A percentile compares a stretch with the other conserved stretches of the same genome.
These are phyloP conservation scores for Solanum infundibuliforme DNA, from an alignment of 257 asterid genomes.

Conservation along the genomic window DNA sequence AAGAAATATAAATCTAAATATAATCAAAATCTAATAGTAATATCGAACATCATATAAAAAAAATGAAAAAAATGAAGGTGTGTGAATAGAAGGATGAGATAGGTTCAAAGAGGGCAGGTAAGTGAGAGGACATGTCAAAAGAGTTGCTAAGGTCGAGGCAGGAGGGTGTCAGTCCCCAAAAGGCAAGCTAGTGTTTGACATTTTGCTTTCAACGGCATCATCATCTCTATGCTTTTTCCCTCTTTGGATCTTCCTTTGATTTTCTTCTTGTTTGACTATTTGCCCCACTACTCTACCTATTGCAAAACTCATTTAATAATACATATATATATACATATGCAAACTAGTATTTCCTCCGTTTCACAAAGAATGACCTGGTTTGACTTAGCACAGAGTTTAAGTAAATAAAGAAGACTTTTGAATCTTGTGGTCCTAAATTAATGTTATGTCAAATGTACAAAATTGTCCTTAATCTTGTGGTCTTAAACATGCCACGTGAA, in stretches of 20 bases:
- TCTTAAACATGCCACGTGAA: too few relatives aligned
- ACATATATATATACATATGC: too few relatives aligned
- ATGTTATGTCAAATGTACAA: too few relatives aligned
- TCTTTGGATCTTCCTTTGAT: slow-evolving; percentile 6
- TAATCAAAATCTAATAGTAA: too few relatives aligned
- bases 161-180: slow-evolving; percentile 28
- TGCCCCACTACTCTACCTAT: background rate
- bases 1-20: too few relatives aligned
- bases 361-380: too few relatives aligned
- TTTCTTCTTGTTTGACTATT: slow-evolving; percentile 27
- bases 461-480: too few relatives aligned
- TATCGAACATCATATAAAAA: too few relatives aligned
- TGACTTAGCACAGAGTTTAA: too few relatives aligned
- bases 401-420: too few relatives aligned
- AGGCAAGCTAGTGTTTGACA: slow-evolving; percentile 76
- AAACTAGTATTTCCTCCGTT: too few relatives aligned
- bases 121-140: slow-evolving; percentile 33
- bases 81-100: background rate
- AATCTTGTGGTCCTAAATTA: too few relatives aligned
- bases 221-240: slow-evolving; percentile 15
- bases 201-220: slow-evolving; percentile 88
- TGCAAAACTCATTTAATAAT: background rate
- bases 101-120: background rate
- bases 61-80: background rate
- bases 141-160: slow-evolving; percentile 1